Base-by-base conservation (phyloP, 257 asterid genomes). In the Paraleonurus japonicus region DNA sequence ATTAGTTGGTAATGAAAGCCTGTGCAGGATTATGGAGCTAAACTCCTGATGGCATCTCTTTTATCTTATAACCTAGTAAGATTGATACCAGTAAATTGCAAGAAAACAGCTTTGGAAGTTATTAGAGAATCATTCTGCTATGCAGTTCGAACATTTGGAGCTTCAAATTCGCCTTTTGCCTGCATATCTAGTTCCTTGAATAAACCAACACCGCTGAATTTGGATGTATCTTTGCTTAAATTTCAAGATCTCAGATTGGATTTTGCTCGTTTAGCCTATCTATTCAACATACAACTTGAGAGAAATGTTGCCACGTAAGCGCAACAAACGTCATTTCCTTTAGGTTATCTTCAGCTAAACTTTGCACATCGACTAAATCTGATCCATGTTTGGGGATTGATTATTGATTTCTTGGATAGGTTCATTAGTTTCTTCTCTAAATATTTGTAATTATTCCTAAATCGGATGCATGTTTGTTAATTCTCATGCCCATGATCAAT, bases 271-370 rank as follows among this genome's bases (percentile, higher is more conserved):
- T 75, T 91, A 53, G 79, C 87, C 65, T 94, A 94, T 85, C 76
- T 94, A 73, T 91, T 94, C 90, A 89, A 94, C 87, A 84, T 87
- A 24, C 99, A 88, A 76, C 88, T 94, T 8, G 99, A 94, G 86
- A 88, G 86, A 86, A 94, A 91, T 71, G 93, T 94, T 72, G 90
- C 96, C 81, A 88, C 84, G 99, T 94, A 85, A 91, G 99, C 75
- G 61, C 55, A 67, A 37, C 64, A 61, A 67, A 71, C 65, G 60
- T 17, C 41, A 20, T 37, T 71, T 76, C 53, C 58, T 74, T 77
- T 47, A 48, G 37, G 55, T 58, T 82, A 32, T 53, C 60, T 69
- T 72, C 71, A 24, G 48, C 45, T 63, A 39, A 39, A 57, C 66
- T 70, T 67, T 74, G 26, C 59, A 33, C 47, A 35, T 69, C 22